These are phyloP conservation scores for Epichloe festucae DNA, from an alignment of 2,329 filamentous ascomycete genomes.

Conservation along the genomic window DNA sequence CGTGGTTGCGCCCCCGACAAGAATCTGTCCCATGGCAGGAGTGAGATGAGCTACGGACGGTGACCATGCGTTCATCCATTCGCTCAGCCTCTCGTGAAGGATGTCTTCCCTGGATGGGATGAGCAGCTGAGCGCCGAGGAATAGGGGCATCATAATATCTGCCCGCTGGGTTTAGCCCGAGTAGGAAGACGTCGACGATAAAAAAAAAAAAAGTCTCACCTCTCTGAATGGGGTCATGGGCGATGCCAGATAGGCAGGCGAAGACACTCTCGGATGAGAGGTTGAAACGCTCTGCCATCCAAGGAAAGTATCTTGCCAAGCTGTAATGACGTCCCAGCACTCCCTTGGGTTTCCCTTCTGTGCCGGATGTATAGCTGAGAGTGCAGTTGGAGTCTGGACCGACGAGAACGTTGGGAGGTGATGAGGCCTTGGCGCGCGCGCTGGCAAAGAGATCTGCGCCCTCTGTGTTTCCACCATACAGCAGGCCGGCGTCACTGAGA, in stretches of 20 bases:
- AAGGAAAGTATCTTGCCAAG: slow-evolving; percentile 75
- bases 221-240: slow-evolving; percentile 56
- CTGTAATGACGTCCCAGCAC: slow-evolving; percentile 80
- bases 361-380: slow-evolving; percentile 60
- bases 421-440: slow-evolving; percentile 35
- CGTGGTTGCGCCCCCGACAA: slow-evolving; percentile 71
- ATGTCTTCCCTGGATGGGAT: slow-evolving; percentile 78
- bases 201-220: slow-evolving; percentile 23
- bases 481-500: slow-evolving; percentile 55
- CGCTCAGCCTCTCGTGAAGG: slow-evolving; percentile 66
- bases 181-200: not conserved
- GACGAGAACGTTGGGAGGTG: slow-evolving; percentile 59
- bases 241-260: slow-evolving; percentile 75
- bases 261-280: slow-evolving; percentile 62
- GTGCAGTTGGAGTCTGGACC: slow-evolving; percentile 78
- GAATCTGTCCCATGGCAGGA: slow-evolving; percentile 90
- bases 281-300: slow-evolving; percentile 80
- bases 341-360: slow-evolving; percentile 70
- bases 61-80: slow-evolving; percentile 78
- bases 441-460: slow-evolving; percentile 54
- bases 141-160: slow-evolving; percentile 84
- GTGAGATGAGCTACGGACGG: slow-evolving; percentile 77
- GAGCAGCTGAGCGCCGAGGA: slow-evolving; percentile 67
- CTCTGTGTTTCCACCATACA: slow-evolving; percentile 54
- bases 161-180: not conserved